Conservation (phyloP, 371 early-diverging fungal species). For the Phascolomyces articulosus region DNA sequence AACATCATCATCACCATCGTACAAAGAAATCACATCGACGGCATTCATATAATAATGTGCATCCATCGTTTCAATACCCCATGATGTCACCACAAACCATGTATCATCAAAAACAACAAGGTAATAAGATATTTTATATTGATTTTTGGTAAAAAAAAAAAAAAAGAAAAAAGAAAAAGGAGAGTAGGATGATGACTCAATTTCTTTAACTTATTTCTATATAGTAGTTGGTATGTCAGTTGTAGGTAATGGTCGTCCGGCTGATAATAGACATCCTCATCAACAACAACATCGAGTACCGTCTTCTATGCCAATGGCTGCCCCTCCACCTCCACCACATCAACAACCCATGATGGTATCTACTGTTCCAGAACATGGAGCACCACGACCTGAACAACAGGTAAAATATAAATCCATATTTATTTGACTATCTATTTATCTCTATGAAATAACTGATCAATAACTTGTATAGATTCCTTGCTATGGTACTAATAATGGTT, state of each 20-base stretch:
- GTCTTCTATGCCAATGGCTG: conserved; percentile 1
- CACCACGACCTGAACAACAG: conserved; percentile 2
- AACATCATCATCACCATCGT: background rate
- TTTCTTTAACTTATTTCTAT: no score
- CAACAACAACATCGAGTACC: background rate
- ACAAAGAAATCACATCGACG: conserved; percentile 1
- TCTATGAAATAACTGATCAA: background rate
- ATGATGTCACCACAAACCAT: conserved; percentile 1
- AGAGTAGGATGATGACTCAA: no score
- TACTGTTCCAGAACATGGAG: background rate
- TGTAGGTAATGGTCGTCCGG: background rate
- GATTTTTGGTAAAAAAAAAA: background rate
- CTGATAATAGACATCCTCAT: background rate
- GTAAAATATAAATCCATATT: background rate
- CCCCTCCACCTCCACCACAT: conserved; percentile 1
- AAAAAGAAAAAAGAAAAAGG: no score
- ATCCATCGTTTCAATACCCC: background rate
- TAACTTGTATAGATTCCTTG: conserved; percentile 1
- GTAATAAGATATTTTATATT: background rate
- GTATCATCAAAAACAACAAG: conserved; percentile 4
- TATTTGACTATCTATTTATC: background rate
- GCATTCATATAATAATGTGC: background rate
- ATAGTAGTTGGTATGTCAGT: background rate
- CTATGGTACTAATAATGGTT: background rate
- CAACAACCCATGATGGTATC: conserved; percentile 1